Base-by-base conservation (phyloP, 495 filamentous ascomycete species). In the Penicillium pancosmium region DNA sequence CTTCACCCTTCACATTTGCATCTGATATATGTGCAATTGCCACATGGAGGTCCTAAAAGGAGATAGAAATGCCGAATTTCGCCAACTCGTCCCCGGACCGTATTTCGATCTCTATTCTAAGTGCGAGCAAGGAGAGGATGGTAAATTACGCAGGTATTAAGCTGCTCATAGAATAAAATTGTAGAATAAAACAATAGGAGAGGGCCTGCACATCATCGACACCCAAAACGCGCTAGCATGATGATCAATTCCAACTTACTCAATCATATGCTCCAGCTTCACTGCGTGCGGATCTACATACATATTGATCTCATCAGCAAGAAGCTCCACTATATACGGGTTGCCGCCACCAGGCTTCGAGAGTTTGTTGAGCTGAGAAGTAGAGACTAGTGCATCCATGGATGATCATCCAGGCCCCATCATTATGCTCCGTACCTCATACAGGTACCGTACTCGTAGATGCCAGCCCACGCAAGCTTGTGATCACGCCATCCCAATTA, bases 401-500 rank as follows among this genome's bases (percentile, higher is more conserved):
- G 7, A 6, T 8, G 27, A 31, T 13, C 23, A 35, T 57, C 55
- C 31, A 27, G 33, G 43, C 16, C 43, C 8, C 21, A 43, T 27
- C 10, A 51, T 23, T 38, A n/a, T 33, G 50, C 16, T 35, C 10
- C 13, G 12, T 38, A 38, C 27, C 8, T 9, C 27, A 9, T 31
- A 31, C 27, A 23, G 23, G 23, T 23, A 23, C 5, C 8, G 8
- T 31, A 31, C 27, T 31, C 8, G 27, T 44, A n/a, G 16, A 44
- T 7, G 11, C 19, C 55, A 35, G 25, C n/a, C 13, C 19, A 36
- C 23, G 33, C 33, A 16, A 36, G 54, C 46, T 21, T 33, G 15
- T 12, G 18, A 52, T 58, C 56, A 58, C 56, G 48, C 38, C 56
- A 58, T 52, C 16, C 15, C 19, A 19, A 49, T 56, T 43, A 8